Evolutionary conservation across 805 yeast genomes (phyloP).

Genomic region (Myxozyma mucilagina): DNA sequence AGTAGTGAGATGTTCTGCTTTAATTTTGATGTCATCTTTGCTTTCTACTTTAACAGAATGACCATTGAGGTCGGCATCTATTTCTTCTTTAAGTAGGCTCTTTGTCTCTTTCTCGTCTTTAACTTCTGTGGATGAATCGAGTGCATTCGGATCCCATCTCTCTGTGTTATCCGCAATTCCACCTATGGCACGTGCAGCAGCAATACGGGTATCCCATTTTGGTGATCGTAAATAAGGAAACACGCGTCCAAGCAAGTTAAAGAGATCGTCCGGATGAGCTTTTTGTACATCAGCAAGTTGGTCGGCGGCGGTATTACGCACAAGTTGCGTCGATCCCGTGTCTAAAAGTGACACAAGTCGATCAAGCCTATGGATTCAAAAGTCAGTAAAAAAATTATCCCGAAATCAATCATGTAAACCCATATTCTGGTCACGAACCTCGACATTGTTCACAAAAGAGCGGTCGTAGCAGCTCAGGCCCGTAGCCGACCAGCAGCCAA

Average conservation of each 20-base stretch:
- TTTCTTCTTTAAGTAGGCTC: too few relatives aligned
- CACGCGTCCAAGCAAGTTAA: conserved; percentile 79
- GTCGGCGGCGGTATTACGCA: conserved; percentile 94
- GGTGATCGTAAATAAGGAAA: conserved; percentile 80
- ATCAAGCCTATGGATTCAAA: conserved; percentile 52
- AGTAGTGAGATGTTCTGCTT: not conserved
- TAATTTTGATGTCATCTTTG: not conserved
- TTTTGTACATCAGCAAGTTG: conserved; percentile 92
- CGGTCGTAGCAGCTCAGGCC: conserved; percentile 1
- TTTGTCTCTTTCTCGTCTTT: not conserved
- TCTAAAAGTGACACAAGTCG: conserved; percentile 66
- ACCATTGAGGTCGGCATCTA: not conserved
- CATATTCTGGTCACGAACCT: conserved; percentile 7
- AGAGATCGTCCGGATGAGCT: conserved; percentile 89
- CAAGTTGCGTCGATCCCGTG: conserved; percentile 92
- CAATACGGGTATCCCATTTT: conserved; percentile 94
- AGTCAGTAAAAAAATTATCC: not conserved
- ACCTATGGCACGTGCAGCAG: conserved; percentile 94
- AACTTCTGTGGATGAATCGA: not conserved
- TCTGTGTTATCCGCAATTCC: conserved; percentile 80
- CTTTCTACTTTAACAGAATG: too few relatives aligned
- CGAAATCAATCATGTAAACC: not conserved
- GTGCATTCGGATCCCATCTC: conserved; percentile 78
- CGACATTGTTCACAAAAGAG: conserved; percentile 12
- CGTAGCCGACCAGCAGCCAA: conserved; percentile 2